Base-by-base conservation (phyloP, 2,329 filamentous ascomycete species). In the Diaporthe amygdali region DNA sequence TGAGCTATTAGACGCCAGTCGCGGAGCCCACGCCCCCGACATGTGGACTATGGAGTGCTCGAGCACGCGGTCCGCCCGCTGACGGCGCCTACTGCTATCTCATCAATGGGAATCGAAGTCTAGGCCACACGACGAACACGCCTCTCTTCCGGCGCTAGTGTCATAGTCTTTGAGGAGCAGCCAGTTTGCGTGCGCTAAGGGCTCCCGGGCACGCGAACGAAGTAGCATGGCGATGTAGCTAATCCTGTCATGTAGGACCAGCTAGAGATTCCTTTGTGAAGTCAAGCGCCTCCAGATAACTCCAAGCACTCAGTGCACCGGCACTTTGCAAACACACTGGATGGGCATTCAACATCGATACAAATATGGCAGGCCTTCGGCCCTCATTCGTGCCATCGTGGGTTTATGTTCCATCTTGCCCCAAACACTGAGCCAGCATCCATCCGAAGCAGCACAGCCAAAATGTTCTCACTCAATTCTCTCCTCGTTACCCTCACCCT, bases 71-170 rank as follows among this genome's bases (percentile, higher is more conserved):
- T 20, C 56, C 56, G 56, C 27, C n/a, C 15, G 22, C 22, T 59
- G 22, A 5, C 12, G 22, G 9, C 20, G 20, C 54, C 54, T 20
- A 20, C 27, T 59, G 7, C 22, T 10, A 27, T 59, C 55, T 41
- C 15, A 15, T 20, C 25, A 25, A 32, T 15, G 14, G 17, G 14
- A 25, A 46, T 34, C 56, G 32, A 25, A 46, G 25, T 15, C 27
- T 7, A 27, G 25, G 20, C 39, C 34, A 44, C 56, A 25, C 34
- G 41, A 9, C 17, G 30, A 22, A 2, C 10, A 46, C 25, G 56
- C 39, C 56, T 46, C 39, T 63, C 56, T 32, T 46, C 56, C 56
- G 56, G 39, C 39, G 10, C 56, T 46, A 63, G 27, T 5, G 25
- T 22, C 9, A 10, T 22, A 10, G 8, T 34, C 20, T 30, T 22